Evolutionary conservation across 2,329 filamentous ascomycete species (phyloP).

Genomic region (Tolypocladium album): DNA sequence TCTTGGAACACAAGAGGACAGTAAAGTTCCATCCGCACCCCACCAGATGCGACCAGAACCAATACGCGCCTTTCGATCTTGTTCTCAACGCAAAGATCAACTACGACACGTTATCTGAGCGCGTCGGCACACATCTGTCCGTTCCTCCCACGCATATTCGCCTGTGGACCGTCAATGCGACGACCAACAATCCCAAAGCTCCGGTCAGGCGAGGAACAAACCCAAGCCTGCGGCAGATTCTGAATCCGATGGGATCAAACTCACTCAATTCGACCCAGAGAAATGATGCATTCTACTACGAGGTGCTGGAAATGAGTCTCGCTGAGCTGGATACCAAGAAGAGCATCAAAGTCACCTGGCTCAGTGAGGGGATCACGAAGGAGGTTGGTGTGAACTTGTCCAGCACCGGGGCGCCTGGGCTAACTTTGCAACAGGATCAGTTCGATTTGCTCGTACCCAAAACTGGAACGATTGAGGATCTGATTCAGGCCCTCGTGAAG

Average conservation of each 20-base stretch:
- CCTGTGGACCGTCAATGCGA: conserved; percentile 76
- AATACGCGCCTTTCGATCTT: conserved; percentile 61
- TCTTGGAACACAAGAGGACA: conserved; percentile 71
- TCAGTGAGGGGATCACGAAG: conserved; percentile 85
- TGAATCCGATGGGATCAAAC: conserved; percentile 58
- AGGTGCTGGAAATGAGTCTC: conserved; percentile 87
- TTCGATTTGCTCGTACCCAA: conserved; percentile 82
- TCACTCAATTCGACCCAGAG: conserved; percentile 62
- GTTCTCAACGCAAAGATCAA: conserved; percentile 78
- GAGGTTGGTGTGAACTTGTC: conserved; percentile 46
- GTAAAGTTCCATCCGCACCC: conserved; percentile 68
- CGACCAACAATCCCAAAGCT: conserved; percentile 65
- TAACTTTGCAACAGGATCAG: conserved; percentile 43
- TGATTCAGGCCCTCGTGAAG: conserved; percentile 65
- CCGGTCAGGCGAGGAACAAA: conserved; percentile 63
- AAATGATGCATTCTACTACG: conserved; percentile 76
- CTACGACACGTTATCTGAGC: conserved; percentile 78
- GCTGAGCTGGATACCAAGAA: conserved; percentile 92
- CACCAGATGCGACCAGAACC: conserved; percentile 39
- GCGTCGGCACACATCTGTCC: conserved; percentile 67
- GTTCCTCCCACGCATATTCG: conserved; percentile 80
- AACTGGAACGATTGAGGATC: conserved; percentile 68
- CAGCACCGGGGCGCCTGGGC: not conserved
- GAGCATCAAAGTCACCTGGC: conserved; percentile 68
- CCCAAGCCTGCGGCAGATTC: conserved; percentile 66